These are phyloP conservation scores for Vigna unguiculata DNA, from an alignment of 306 rosid species.

Conservation along the genomic window DNA sequence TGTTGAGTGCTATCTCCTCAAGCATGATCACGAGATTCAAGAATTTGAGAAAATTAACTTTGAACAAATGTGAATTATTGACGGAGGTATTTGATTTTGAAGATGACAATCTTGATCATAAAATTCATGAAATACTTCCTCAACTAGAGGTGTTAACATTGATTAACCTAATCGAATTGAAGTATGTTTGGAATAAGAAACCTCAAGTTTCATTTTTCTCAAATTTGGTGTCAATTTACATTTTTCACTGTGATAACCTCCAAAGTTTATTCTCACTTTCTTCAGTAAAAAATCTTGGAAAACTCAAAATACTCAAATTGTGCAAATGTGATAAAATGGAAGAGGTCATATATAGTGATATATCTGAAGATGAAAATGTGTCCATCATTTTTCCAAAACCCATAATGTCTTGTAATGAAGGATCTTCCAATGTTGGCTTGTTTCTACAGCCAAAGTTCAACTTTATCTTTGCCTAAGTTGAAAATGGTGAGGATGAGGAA, in stretches of 20 bases:
- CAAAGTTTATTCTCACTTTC: background rate
- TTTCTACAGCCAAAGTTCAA: background rate
- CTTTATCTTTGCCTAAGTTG: background rate
- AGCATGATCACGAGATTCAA: background rate
- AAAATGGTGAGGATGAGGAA: background rate
- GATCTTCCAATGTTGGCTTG: background rate
- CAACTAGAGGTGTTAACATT: background rate
- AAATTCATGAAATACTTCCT: background rate
- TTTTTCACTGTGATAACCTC: background rate
- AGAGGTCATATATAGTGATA: background rate
- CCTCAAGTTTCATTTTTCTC: background rate
- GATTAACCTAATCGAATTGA: background rate
- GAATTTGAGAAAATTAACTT: background rate
- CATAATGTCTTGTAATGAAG: conserved; percentile 13
- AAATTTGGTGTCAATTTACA: background rate
- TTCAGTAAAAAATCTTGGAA: background rate
- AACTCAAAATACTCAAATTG: background rate
- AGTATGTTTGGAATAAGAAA: background rate
- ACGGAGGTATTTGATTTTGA: background rate
- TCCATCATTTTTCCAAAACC: background rate
- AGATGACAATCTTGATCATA: background rate
- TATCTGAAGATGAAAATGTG: background rate
- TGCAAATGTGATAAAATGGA: background rate
- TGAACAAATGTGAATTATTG: background rate
- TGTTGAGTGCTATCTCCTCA: background rate